Evolutionary conservation across 73 alveolate species (phyloP).

Genomic region (Paramecium sonneborni): DNA sequence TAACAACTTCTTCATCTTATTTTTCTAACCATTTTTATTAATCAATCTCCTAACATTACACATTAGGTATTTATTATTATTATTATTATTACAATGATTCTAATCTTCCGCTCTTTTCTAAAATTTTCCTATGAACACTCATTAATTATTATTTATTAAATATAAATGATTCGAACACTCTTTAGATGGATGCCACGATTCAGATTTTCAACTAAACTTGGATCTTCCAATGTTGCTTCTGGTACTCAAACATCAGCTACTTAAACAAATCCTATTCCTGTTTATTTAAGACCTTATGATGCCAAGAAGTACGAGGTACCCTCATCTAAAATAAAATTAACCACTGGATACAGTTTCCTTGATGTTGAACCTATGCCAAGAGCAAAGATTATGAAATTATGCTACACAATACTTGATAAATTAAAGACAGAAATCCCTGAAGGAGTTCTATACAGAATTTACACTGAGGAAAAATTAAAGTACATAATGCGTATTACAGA

Average conservation of each 20-base stretch:
- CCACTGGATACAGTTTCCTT: slow-evolving; percentile 64
- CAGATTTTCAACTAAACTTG: neutral
- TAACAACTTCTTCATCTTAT: neutral
- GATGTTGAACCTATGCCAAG: slow-evolving; percentile 72
- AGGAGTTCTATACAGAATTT: slow-evolving; percentile 59
- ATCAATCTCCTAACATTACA: neutral
- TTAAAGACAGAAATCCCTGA: slow-evolving; percentile 59
- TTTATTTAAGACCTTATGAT: slow-evolving; percentile 62
- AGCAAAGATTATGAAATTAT: slow-evolving; percentile 63
- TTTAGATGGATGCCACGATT: neutral
- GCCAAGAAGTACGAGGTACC: slow-evolving; percentile 68
- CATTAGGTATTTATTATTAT: neutral
- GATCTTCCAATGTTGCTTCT: neutral
- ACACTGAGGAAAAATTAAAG: slow-evolving; percentile 64
- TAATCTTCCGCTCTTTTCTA: neutral
- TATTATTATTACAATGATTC: neutral
- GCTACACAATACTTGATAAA: slow-evolving; percentile 58
- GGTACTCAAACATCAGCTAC: neutral
- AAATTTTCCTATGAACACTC: slow-evolving; percentile 49
- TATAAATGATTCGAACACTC: neutral
- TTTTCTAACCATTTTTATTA: neutral
- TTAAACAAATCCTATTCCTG: slow-evolving; percentile 18
- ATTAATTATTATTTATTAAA: neutral
- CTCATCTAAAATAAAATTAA: slow-evolving; percentile 22
- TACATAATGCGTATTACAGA: slow-evolving; percentile 66